These are phyloP conservation scores for Boletus sp. DNA, from an alignment of 768 basidiomycete genomes.

Conservation along the genomic window DNA sequence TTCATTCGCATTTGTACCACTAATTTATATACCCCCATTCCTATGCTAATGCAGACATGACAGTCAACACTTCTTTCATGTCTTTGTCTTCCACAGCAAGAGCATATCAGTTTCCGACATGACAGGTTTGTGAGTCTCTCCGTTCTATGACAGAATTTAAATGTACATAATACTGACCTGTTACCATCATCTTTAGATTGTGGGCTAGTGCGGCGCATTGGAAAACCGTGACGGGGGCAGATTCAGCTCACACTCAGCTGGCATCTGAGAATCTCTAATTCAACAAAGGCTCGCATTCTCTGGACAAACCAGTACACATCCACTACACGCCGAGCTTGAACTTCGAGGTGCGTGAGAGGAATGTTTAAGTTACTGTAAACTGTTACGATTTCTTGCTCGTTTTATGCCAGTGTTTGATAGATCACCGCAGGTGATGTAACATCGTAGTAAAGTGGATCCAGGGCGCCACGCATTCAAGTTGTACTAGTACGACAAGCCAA, in stretches of 20 bases:
- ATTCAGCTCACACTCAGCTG: not conserved
- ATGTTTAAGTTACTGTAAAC: not conserved
- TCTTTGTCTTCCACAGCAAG: not conserved
- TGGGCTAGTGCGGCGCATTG: not conserved
- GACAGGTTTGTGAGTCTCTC: too few relatives aligned
- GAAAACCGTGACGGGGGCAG: too few relatives aligned
- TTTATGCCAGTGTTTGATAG: not conserved
- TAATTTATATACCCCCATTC: slow-evolving; percentile 23
- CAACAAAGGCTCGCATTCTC: not conserved
- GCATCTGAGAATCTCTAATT: not conserved
- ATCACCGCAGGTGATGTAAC: not conserved
- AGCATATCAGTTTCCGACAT: too few relatives aligned
- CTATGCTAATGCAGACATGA: slow-evolving; percentile 6
- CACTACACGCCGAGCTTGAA: not conserved
- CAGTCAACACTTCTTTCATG: not conserved
- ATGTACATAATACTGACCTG: not conserved
- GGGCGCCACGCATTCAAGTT: too few relatives aligned
- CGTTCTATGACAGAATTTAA: not conserved
- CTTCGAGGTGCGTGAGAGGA: not conserved
- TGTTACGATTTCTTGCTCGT: not conserved
- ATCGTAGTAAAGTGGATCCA: too few relatives aligned
- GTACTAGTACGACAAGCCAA: not conserved
- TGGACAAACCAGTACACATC: not conserved
- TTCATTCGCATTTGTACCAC: slow-evolving; percentile 12
- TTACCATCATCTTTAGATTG: not conserved